Percentiles rank a stretch among this genome's conserved stretches.
phyloP scores from a whole-genome alignment of 805 yeast genomes.

The Candida quercuum region DNA sequence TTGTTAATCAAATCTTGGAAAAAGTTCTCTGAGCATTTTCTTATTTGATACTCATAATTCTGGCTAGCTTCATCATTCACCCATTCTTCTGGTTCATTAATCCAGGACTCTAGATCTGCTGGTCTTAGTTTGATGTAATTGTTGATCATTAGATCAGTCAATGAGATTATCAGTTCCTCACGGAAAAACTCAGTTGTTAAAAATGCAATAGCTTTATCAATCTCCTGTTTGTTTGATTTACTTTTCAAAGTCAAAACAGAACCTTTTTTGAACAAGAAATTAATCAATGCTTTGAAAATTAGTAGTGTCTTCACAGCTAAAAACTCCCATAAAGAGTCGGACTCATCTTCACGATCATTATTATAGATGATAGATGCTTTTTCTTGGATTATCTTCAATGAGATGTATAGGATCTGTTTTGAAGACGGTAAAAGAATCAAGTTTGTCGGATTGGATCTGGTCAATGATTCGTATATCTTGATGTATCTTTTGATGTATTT shows the following conservation, averaged over 20 bases:
- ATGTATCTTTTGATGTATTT: constrained; percentile 70
- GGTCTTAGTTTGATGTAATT: constrained; percentile 75
- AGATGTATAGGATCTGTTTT: constrained; percentile 52
- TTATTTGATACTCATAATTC: constrained; percentile 77
- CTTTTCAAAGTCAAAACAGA: constrained; percentile 57
- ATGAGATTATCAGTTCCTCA: constrained; percentile 44
- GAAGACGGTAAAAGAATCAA: constrained; percentile 67
- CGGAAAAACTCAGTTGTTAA: constrained; percentile 55
- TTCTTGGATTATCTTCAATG: constrained; percentile 53
- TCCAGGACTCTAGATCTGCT: constrained; percentile 77
- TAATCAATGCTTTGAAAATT: constrained; percentile 59
- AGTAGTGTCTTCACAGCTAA: constrained; percentile 61
- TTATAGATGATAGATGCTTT: constrained; percentile 64
- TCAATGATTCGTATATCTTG: constrained; percentile 62
- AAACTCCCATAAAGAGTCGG: constrained; percentile 65
- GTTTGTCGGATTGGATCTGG: constrained; percentile 57
- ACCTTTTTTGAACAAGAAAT: constrained; percentile 59
- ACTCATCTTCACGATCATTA: constrained; percentile 43
- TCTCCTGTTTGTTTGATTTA: constrained; percentile 59
- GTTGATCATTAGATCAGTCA: constrained; percentile 62
- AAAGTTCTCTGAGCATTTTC: constrained; percentile 84
- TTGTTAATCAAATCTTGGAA: constrained; percentile 67
- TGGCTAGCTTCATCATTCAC: constrained; percentile 71
- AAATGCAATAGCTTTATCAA: constrained; percentile 48
- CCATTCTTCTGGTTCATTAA: constrained; percentile 89